A percentile compares a stretch with the other conserved stretches of the same genome.
Evolutionary conservation across 352 stramenopile genomes (phyloP).

Genomic region (Plasmopara muralis): DNA sequence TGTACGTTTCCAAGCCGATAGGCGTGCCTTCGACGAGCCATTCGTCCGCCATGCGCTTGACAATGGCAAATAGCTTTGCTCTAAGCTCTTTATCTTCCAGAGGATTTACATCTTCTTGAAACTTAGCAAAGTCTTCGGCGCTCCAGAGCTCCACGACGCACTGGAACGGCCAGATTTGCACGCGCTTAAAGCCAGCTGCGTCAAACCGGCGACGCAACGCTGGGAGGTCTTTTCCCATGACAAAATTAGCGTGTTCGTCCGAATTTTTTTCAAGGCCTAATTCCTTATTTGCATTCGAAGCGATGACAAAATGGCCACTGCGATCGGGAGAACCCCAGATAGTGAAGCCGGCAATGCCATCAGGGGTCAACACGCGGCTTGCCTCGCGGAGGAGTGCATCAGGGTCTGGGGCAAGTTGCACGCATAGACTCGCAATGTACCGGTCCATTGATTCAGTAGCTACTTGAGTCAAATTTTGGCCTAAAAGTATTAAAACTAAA

Average conservation of each 20-base stretch:
- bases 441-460: slow-evolving; percentile 32
- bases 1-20: slow-evolving; percentile 50
- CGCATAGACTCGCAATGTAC: slow-evolving; percentile 43
- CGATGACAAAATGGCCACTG: slow-evolving; percentile 34
- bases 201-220: slow-evolving; percentile 28
- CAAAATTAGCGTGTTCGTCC: slow-evolving; percentile 36
- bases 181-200: slow-evolving; percentile 24
- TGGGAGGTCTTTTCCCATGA: slow-evolving; percentile 37
- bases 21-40: slow-evolving; percentile 43
- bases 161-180: slow-evolving; percentile 46
- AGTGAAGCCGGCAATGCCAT: slow-evolving; percentile 44
- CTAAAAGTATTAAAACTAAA: slow-evolving; percentile 13
- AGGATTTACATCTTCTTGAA: slow-evolving; percentile 20
- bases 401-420: slow-evolving; percentile 41
- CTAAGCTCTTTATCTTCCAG: slow-evolving; percentile 28
- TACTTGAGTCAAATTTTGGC: slow-evolving; percentile 35
- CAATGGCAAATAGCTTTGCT: slow-evolving; percentile 19
- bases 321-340: slow-evolving; percentile 48
- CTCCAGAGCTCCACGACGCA: slow-evolving; percentile 45
- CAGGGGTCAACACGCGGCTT: slow-evolving; percentile 28
- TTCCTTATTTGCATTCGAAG: slow-evolving; percentile 22
- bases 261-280: slow-evolving; percentile 24
- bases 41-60: slow-evolving; percentile 37
- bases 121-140: slow-evolving; percentile 36
- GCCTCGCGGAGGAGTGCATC: slow-evolving; percentile 44